Evolutionary conservation across 2,329 filamentous ascomycete species (phyloP).

Genomic region (Aureobasidium sp.): DNA sequence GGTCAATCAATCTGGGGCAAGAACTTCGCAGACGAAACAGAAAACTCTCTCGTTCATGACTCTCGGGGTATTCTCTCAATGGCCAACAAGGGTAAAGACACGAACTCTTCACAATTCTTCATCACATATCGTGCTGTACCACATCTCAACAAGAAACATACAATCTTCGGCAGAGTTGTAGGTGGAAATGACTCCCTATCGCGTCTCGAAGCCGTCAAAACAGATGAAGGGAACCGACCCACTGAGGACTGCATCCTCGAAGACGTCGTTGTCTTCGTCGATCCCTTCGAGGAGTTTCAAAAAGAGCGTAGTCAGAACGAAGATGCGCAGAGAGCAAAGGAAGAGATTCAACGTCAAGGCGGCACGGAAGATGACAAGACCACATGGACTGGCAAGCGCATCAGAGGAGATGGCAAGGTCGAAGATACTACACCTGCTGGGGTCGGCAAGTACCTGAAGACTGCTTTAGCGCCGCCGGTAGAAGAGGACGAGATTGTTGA

Average conservation of each 20-base stretch:
- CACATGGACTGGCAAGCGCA: slow-evolving; percentile 96
- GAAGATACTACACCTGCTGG: slow-evolving; percentile 54
- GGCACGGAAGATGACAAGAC: slow-evolving; percentile 88
- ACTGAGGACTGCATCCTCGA: slow-evolving; percentile 82
- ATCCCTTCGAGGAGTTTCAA: slow-evolving; percentile 95
- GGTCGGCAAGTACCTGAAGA: slow-evolving; percentile 86
- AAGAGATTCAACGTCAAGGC: slow-evolving; percentile 69
- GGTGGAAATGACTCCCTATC: slow-evolving; percentile 74
- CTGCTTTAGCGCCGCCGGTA: slow-evolving; percentile 32
- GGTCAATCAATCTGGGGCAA: slow-evolving; percentile 94
- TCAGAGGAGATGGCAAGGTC: slow-evolving; percentile 72
- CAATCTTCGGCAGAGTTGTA: slow-evolving; percentile 91
- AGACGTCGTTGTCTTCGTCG: slow-evolving; percentile 87
- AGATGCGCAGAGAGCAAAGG: slow-evolving; percentile 69
- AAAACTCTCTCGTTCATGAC: slow-evolving; percentile 88
- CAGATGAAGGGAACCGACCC: slow-evolving; percentile 79
- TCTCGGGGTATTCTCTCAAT: slow-evolving; percentile 85
- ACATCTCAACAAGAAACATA: slow-evolving; percentile 96
- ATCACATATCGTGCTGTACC: slow-evolving; percentile 87
- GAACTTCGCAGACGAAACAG: slow-evolving; percentile 94
- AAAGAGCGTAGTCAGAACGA: slow-evolving; percentile 63
- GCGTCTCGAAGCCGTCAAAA: slow-evolving; percentile 80
- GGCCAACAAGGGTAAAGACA: slow-evolving; percentile 99
- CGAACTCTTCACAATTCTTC: slow-evolving; percentile 96
- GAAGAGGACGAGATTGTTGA: slow-evolving; percentile 67